Base-by-base conservation (phyloP, 257 asterid species). In the Nyctanthes arbortristis region DNA sequence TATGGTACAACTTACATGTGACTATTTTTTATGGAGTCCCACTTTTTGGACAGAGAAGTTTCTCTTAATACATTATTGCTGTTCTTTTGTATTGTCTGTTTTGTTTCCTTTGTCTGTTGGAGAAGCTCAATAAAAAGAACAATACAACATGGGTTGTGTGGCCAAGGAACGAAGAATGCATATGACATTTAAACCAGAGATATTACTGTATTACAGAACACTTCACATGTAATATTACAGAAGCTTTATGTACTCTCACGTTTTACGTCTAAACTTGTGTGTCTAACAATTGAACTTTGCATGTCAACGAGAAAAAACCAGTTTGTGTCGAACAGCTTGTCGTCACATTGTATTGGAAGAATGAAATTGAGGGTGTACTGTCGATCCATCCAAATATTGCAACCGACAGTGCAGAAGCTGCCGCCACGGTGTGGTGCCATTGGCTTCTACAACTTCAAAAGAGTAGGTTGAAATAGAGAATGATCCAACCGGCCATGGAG, bases 401-500 rank as follows among this genome's bases (percentile, higher is more conserved):
- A 40, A 35, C 47, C 64, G 4, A 45, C 52, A 55, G 59, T 22
- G 14, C 28, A 49, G 27, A 8, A n/a, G 33, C 31, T 20, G 8
- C 24, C 43, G 8, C 18, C 7, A 29, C 18, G 61, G 14, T 14
- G 25, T 22, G 20, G 27, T 24, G 33, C 43, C 33, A 43, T 32
- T n/a, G n/a, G 20, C n/a, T 16, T n/a, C 6, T 40, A n/a, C 34
- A 35, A 43, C 7, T 40, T 84, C 73, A 94, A 72, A 94, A 94
- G 52, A 94, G 89, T 61, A 94, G 78, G 82, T 85, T 88, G 74
- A 94, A 79, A 73, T 91, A 94, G 63, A 94, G 92, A 78, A 92
- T 83, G 36, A 94, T 88, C 99, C 99, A 94, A 52, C 95, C 99
- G 4, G 98, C 95, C 98, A 94, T 94, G 29, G 99, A 91, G 84